Base-by-base conservation (phyloP, 176 grass and related monocot genomes). In the Triticum monococcum region DNA sequence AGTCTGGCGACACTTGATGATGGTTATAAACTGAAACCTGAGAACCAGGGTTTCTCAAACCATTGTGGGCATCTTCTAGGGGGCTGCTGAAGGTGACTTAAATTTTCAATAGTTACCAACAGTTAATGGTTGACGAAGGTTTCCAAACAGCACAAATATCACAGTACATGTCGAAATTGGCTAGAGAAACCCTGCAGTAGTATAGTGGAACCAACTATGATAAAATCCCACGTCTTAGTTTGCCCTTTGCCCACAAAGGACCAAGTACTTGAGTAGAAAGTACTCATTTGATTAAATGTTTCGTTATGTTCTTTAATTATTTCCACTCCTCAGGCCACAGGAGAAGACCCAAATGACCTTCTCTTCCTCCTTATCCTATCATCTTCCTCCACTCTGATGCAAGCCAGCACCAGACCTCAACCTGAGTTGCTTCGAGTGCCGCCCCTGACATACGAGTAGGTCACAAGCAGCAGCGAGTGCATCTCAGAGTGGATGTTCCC, bases 41-140 rank as follows among this genome's bases (percentile, higher is more conserved):
- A 64, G 59, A 64, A 63, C 57, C 50, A 84, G 73, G 50, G 40
- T 48, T 32, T 76, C 76, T 79, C 54, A 61, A 43, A 64, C 20
- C 32, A 68, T 65, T 67, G 13, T 35, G 28, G 70, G 22, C 72
- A 2, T 85, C 28, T 33, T 67, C 41, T 79, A 59, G n/a, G 5
- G 59, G 59, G 56, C 35, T 78, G 75, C 54, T 64, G 77, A 40
- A 79, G 33, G 33, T 79, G 72, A 75, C 56, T 78, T 64, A 33
- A 36, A 79, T 46, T 75, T 74, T 63, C 31, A 79, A 40, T 38
- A 63, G 57, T 64, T 23, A 25, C 77, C 56, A 36, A 17, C 17
- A 22, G 50, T 59, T 48, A 26, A 65, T 48, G 20, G 28, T 41
- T 75, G 41, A 16, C 13, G 7, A 75, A 50, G 43, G 72, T 30